A percentile compares a stretch with the other conserved stretches of the same genome.
Evolutionary conservation across 768 basidiomycete species (phyloP).

Genomic region (Hygrophorus pudorinus): DNA sequence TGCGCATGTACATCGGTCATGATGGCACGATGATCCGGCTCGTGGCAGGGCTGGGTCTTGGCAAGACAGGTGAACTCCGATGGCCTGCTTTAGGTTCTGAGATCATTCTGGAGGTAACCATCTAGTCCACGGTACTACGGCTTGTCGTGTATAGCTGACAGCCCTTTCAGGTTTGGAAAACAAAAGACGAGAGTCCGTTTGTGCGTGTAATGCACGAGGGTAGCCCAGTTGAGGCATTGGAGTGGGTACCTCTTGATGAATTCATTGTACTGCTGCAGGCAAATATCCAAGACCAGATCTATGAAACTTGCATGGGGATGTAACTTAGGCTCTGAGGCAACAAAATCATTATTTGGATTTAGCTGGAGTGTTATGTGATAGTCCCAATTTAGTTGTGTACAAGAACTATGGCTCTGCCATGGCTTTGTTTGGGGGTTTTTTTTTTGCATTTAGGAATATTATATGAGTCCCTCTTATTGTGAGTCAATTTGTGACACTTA

Average conservation of each 20-base stretch:
- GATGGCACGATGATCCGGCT: conserved; percentile 11
- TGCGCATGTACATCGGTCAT: conserved; percentile 10
- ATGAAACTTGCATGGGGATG: conserved; percentile 4
- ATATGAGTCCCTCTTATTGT: too few species aligned
- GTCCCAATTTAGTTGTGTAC: too few species aligned
- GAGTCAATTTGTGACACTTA: too few species aligned
- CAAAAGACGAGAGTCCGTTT: background rate
- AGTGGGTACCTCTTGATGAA: conserved; percentile 7
- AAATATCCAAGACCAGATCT: conserved; percentile 9
- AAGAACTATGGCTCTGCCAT: too few species aligned
- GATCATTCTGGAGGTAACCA: conserved; percentile 10
- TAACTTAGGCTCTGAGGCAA: too few species aligned
- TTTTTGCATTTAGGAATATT: too few species aligned
- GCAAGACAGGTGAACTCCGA: conserved; percentile 4
- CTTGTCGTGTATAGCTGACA: background rate
- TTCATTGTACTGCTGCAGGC: conserved; percentile 8
- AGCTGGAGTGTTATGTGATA: too few species aligned
- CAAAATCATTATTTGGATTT: too few species aligned
- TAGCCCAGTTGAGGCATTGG: conserved; percentile 4
- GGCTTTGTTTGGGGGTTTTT: too few species aligned
- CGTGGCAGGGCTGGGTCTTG: conserved; percentile 10
- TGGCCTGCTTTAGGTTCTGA: conserved; percentile 12
- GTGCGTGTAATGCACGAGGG: conserved; percentile 12
- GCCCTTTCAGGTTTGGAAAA: conserved; percentile 8
- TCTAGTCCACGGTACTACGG: too few species aligned